Evolutionary conservation across 2,329 filamentous ascomycete genomes (phyloP).

Genomic region (Volutella citrinella): DNA sequence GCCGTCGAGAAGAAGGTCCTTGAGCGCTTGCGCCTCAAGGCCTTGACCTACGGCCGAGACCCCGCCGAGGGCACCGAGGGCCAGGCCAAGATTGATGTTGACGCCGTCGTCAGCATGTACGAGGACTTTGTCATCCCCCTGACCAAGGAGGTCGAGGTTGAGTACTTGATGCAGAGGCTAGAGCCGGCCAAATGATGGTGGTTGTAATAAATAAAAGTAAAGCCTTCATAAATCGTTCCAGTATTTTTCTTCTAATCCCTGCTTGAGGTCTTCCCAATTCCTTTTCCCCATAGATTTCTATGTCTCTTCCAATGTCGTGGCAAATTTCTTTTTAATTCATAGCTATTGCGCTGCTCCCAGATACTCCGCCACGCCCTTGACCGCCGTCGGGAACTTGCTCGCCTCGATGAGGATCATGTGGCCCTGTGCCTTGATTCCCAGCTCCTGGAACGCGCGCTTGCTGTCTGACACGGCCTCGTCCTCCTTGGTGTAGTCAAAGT

Average conservation of each 20-base stretch:
- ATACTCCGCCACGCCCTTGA: slow-evolving; percentile 74
- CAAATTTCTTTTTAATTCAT: too few species aligned
- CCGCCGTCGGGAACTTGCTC: slow-evolving; percentile 69
- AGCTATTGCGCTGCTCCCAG: slow-evolving; percentile 52
- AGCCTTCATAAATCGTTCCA: too few species aligned
- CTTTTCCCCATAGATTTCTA: too few species aligned
- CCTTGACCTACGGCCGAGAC: slow-evolving; percentile 89
- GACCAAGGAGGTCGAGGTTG: slow-evolving; percentile 97
- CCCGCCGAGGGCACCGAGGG: slow-evolving; percentile 56
- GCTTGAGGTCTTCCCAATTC: too few species aligned
- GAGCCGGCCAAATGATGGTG: too few species aligned
- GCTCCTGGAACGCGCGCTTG: slow-evolving; percentile 90
- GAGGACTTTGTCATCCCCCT: slow-evolving; percentile 90
- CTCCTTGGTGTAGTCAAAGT: slow-evolving; percentile 76
- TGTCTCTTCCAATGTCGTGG: too few species aligned
- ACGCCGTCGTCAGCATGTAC: slow-evolving; percentile 89
- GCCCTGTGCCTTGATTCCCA: slow-evolving; percentile 81
- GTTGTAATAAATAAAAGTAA: too few species aligned
- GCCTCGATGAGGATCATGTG: slow-evolving; percentile 86
- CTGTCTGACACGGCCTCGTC: slow-evolving; percentile 82
- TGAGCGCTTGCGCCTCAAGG: slow-evolving; percentile 82
- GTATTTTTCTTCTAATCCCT: too few species aligned
- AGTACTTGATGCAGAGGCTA: slow-evolving; percentile 94
- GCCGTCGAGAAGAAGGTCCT: slow-evolving; percentile 90
- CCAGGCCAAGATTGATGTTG: slow-evolving; percentile 82